These are phyloP conservation scores for Artemisia annua DNA, from an alignment of 129 eudicot genomes.

Conservation along the genomic window DNA sequence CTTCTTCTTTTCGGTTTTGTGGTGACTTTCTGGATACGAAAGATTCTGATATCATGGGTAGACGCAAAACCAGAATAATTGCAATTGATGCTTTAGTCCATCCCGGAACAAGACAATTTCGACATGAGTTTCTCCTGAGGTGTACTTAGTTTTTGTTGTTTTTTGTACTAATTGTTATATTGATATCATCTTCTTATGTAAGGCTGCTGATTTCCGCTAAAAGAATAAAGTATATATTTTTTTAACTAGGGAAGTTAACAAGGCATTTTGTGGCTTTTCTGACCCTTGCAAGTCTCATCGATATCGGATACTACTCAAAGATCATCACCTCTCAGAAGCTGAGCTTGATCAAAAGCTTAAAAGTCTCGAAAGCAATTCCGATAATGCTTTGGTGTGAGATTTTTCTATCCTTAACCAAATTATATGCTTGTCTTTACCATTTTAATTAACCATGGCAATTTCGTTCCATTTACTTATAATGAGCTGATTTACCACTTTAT, in stretches of 20 bases:
- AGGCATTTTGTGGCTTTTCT: constrained; percentile 87
- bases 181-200: constrained; percentile 6
- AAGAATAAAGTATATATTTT: too few relatives aligned
- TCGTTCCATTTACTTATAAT: too few relatives aligned
- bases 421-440: too few relatives aligned
- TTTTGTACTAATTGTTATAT: constrained; percentile 4
- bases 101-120: constrained; percentile 74
- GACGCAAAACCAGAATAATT: constrained; percentile 75
- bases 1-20: constrained; percentile 73
- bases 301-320: constrained; percentile 34
- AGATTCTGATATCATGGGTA: constrained; percentile 53
- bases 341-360: constrained; percentile 17
- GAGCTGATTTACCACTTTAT: too few relatives aligned
- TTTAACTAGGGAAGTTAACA: constrained; percentile 56
- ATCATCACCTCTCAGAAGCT: not conserved
- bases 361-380: constrained; percentile 20
- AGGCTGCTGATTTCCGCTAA: not conserved
- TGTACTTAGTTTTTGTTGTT: constrained; percentile 8
- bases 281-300: constrained; percentile 48
- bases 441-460: too few relatives aligned
- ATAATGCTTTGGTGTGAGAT: constrained; percentile 34
- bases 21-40: constrained; percentile 63
- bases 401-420: not conserved
- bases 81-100: constrained; percentile 83
- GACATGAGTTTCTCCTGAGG: constrained; percentile 56